Evolutionary conservation across 176 grass and related monocot genomes (phyloP).

Genomic region (Aegilops tauschii): DNA sequence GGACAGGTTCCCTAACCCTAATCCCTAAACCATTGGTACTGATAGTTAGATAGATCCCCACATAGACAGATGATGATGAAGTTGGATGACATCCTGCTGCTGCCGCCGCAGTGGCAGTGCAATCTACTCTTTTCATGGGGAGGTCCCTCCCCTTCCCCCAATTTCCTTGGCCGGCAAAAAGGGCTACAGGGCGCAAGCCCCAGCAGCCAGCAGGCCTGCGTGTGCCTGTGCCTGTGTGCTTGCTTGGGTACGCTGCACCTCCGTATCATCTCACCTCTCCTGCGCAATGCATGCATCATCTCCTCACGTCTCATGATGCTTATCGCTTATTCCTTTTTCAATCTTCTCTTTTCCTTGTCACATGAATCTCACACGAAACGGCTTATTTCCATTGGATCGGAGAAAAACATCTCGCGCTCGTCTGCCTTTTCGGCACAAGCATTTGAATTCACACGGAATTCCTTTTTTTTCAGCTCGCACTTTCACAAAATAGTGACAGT

Average conservation of each 20-base stretch:
- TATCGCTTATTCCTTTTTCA: background rate
- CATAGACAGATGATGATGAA: slow-evolving; percentile 11
- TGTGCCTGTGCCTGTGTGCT: too few species aligned
- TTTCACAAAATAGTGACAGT: background rate
- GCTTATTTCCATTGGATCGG: background rate
- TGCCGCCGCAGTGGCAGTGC: background rate
- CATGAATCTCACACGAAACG: background rate
- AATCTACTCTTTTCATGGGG: slow-evolving; percentile 9
- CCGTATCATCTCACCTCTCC: background rate
- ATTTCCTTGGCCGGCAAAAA: slow-evolving; percentile 33
- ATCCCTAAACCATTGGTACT: background rate
- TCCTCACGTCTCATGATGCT: slow-evolving; percentile 20
- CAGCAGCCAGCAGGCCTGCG: background rate
- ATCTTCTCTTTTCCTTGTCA: background rate
- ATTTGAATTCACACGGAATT: background rate
- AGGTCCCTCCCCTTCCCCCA: background rate
- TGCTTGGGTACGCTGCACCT: slow-evolving; percentile 16
- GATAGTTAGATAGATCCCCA: background rate
- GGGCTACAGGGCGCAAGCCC: background rate
- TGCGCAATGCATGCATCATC: slow-evolving; percentile 8
- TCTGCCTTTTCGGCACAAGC: too few species aligned
- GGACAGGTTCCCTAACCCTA: background rate
- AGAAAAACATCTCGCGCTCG: background rate
- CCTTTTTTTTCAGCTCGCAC: background rate
- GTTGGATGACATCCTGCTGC: background rate